Evolutionary conservation across 75 land plant genomes (phyloP).

Genomic region (Larix kaempferi): DNA sequence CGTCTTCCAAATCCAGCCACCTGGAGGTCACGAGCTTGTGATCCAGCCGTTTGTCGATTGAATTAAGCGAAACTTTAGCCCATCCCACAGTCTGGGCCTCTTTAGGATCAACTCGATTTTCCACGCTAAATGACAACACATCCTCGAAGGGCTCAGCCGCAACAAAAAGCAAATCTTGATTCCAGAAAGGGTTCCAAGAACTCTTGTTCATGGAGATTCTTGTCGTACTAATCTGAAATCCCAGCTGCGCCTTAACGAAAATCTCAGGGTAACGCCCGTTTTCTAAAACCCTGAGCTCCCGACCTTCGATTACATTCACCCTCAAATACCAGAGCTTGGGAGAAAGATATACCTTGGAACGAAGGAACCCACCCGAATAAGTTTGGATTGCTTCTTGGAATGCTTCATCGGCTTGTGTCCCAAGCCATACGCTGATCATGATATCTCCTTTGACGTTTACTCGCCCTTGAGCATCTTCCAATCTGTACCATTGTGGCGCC

Average conservation of each 20-base stretch:
- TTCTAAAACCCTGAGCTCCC: constrained; percentile 45
- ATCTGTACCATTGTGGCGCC: constrained; percentile 83
- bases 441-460: constrained; percentile 35
- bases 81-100: constrained; percentile 43
- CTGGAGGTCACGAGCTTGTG: constrained; percentile 27
- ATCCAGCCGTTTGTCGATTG: constrained; percentile 40
- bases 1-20: constrained; percentile 45
- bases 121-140: constrained; percentile 45
- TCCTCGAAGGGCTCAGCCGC: constrained; percentile 98
- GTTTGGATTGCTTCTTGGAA: constrained; percentile 90
- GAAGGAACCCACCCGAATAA: constrained; percentile 67
- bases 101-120: constrained; percentile 37
- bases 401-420: constrained; percentile 78
- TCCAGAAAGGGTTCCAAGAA: constrained; percentile 56
- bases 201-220: constrained; percentile 17
- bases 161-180: constrained; percentile 80
- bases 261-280: constrained; percentile 34
- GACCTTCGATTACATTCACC: constrained; percentile 73
- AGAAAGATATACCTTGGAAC: constrained; percentile 76
- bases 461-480: constrained; percentile 33
- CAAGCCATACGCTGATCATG: constrained; percentile 76
- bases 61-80: constrained; percentile 26
- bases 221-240: constrained; percentile 48
- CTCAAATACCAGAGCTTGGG: constrained; percentile 87
- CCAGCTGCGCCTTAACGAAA: constrained; percentile 47